A percentile compares a stretch with the other conserved stretches of the same genome.
phyloP scores from a whole-genome alignment of 78 protist genomes.

The Dictyostelium firmibasis region DNA sequence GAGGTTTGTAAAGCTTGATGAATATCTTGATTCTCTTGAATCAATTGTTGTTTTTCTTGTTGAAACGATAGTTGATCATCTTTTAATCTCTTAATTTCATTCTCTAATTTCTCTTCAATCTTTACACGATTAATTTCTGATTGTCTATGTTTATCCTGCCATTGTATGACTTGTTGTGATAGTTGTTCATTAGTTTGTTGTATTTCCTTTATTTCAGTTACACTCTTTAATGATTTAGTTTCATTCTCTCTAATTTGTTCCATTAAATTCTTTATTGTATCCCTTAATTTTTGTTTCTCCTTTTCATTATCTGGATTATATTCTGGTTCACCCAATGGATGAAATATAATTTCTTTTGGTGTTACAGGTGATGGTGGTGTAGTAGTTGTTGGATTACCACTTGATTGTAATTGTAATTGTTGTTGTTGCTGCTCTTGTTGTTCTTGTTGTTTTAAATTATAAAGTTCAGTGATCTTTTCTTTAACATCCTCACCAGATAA shows the following conservation, averaged over 20 bases:
- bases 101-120: conserved; percentile 47
- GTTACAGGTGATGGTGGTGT: conserved; percentile 8
- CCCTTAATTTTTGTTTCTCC: conserved; percentile 51
- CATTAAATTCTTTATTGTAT: conserved; percentile 63
- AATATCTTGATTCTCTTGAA: neutral
- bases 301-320: conserved; percentile 37
- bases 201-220: neutral
- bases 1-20: neutral
- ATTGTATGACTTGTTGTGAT: neutral
- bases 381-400: neutral
- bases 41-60: conserved; percentile 11
- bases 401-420: neutral
- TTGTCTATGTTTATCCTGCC: conserved; percentile 33
- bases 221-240: neutral
- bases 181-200: neutral
- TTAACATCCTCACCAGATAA: neutral
- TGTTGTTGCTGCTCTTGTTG: neutral
- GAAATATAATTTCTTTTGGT: conserved; percentile 43
- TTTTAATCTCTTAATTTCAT: conserved; percentile 11
- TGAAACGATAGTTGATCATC: neutral
- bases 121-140: conserved; percentile 62
- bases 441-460: neutral
- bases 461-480: neutral
- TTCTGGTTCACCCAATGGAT: conserved; percentile 71
- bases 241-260: conserved; percentile 65